Evolutionary conservation across 768 basidiomycete species (phyloP), one percentile per base, ranked within the genome.

Genomic region (Suillus cothurnatus): DNA sequence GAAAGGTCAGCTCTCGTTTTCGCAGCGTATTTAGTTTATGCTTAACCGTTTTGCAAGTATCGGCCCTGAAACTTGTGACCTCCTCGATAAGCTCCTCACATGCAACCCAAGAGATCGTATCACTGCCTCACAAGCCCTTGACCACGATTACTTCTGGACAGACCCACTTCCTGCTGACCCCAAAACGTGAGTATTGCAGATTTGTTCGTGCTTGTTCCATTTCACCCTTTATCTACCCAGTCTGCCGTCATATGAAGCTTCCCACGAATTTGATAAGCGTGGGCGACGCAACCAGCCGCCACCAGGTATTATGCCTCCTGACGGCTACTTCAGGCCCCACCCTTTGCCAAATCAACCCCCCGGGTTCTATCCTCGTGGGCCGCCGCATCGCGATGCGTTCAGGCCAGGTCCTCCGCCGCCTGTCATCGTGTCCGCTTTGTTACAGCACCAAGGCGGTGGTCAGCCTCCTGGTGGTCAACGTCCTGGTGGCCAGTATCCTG

Each of bases 91-190:
- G 71, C 79, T 98, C 41, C 80, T 98, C 32, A 87, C 82, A 0
- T 90, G 94, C 70, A 92, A 98, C 74, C 97, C 97, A 3, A 82
- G 83, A 66, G 86, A 91, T 64, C 85, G 97, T 23, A 84, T 95
- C 47, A 95, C 95, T 2, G 97, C 97, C 11, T 77, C 85, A 2
- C 84, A 94, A 64, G 96, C 96, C 0, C 83, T 98, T 61, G 91
- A 95, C 70, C 95, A 98, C 73, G 89, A 92, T 23, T 99, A 95
- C 80, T 97, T 99, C 76, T 97, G 94, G 93, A 89, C 88, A 0
- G 89, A 93, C 68, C 96, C 97, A 0, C 71, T 94, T 43, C 93
- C 95, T 41, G 92, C 92, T 26, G 91, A 93, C 78, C 92, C 92
- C 1, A 91, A 89, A 75, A 85, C 86, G 92, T 92, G 71, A 64